Evolutionary conservation across 345 rosid species (phyloP).

Genomic region (Salix arbutifolia): DNA sequence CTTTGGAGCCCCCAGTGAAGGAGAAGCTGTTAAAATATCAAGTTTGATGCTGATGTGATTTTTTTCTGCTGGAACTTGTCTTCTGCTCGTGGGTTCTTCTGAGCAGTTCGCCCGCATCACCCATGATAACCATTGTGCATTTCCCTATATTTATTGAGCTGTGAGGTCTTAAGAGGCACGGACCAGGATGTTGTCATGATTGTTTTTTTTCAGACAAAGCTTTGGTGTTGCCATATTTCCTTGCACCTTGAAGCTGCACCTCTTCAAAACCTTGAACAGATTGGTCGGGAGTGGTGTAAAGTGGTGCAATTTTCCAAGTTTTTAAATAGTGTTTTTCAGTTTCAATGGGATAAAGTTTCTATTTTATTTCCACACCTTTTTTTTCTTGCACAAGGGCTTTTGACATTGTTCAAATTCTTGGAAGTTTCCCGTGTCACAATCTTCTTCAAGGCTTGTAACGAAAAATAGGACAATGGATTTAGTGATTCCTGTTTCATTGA

Average conservation of each 20-base stretch:
- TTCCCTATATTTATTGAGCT: constrained; percentile 14
- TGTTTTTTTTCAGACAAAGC: constrained; percentile 24
- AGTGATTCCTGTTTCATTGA: neutral
- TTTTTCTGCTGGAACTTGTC: constrained; percentile 7
- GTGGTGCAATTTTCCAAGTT: constrained; percentile 22
- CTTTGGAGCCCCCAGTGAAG: constrained; percentile 78
- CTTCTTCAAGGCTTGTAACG: constrained; percentile 1
- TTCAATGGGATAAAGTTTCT: constrained; percentile 7
- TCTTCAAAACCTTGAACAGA: neutral
- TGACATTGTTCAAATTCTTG: neutral
- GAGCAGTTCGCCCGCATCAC: constrained; percentile 9
- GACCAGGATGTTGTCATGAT: constrained; percentile 18
- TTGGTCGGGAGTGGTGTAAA: constrained; percentile 16
- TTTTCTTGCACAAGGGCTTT: constrained; percentile 4
- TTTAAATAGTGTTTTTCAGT: constrained; percentile 3
- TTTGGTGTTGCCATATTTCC: constrained; percentile 9
- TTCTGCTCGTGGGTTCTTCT: constrained; percentile 7
- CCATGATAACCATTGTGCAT: constrained; percentile 19
- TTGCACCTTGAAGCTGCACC: constrained; percentile 23
- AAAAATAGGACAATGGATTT: constrained; percentile 1
- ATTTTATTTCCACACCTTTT: constrained; percentile 14
- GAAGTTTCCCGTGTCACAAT: neutral
- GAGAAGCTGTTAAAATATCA: constrained; percentile 80
- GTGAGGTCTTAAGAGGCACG: constrained; percentile 18
- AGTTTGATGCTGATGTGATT: constrained; percentile 34